Evolutionary conservation across 495 filamentous ascomycete genomes (phyloP).

Genomic region (Podospora pseudoanserina): DNA sequence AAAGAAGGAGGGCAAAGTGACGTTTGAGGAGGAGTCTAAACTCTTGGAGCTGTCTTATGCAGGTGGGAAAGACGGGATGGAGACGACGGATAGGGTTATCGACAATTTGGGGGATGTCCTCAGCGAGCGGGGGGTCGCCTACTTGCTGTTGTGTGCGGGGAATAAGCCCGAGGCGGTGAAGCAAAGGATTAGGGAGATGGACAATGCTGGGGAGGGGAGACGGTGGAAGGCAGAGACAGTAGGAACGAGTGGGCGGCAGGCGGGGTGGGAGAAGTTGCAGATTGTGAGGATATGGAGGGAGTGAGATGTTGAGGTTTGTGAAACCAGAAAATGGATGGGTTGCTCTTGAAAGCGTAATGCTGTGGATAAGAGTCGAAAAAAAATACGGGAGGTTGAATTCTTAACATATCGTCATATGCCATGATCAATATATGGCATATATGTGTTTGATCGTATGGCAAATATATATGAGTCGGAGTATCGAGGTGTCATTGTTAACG

Average conservation of each 20-base stretch:
- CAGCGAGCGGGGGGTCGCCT: slow-evolving; percentile 70
- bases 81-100: slow-evolving; percentile 76
- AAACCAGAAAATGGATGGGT: too few relatives aligned
- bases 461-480: neutral
- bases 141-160: slow-evolving; percentile 83
- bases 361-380: too few relatives aligned
- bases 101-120: slow-evolving; percentile 61
- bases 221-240: slow-evolving; percentile 76
- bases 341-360: too few relatives aligned
- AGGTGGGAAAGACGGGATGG: slow-evolving; percentile 88
- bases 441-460: too few relatives aligned
- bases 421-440: too few relatives aligned
- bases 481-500: slow-evolving; percentile 1
- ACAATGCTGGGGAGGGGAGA: slow-evolving; percentile 15
- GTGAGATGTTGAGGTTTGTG: neutral
- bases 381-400: too few relatives aligned
- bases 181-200: slow-evolving; percentile 55
- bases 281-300: slow-evolving; percentile 73
- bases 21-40: slow-evolving; percentile 69
- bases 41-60: slow-evolving; percentile 85
- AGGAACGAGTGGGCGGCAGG: slow-evolving; percentile 75
- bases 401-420: too few relatives aligned
- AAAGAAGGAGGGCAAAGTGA: slow-evolving; percentile 11
- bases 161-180: slow-evolving; percentile 78
- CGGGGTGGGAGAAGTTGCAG: slow-evolving; percentile 87